These are phyloP conservation scores for Suillus variegatus DNA, from an alignment of 768 basidiomycete genomes.

Conservation along the genomic window DNA sequence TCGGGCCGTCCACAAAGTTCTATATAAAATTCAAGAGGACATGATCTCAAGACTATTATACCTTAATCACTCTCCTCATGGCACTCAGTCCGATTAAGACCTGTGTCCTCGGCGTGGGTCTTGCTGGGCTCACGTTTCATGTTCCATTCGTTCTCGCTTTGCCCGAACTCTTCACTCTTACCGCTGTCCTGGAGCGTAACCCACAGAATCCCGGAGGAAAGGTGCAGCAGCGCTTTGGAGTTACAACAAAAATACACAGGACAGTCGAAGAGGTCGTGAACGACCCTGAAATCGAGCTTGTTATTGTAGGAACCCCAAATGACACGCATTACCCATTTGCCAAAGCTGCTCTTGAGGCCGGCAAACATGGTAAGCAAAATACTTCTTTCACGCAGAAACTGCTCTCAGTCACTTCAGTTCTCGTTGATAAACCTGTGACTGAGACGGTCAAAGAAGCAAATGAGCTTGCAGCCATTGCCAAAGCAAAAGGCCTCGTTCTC, in stretches of 20 bases:
- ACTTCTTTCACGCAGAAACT: not conserved
- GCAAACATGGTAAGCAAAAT: constrained; percentile 62
- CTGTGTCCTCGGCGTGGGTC: constrained; percentile 76
- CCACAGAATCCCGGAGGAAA: constrained; percentile 62
- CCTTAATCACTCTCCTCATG: constrained; percentile 2
- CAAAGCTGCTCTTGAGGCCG: constrained; percentile 64
- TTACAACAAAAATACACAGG: constrained; percentile 56
- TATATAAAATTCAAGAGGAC: constrained; percentile 8
- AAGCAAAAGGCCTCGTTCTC: constrained; percentile 58
- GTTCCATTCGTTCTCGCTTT: constrained; percentile 75
- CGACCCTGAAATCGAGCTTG: constrained; percentile 65
- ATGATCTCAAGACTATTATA: not conserved
- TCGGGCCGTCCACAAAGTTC: constrained; percentile 9
- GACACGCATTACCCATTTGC: constrained; percentile 71
- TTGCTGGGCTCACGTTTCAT: constrained; percentile 79
- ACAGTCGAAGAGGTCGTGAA: constrained; percentile 60
- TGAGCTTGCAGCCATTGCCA: constrained; percentile 62
- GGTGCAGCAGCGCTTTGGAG: constrained; percentile 65
- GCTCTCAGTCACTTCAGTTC: constrained; percentile 42
- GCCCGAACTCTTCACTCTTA: constrained; percentile 67
- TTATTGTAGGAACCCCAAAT: constrained; percentile 73
- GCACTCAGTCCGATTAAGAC: constrained; percentile 54
- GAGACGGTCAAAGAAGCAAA: constrained; percentile 57
- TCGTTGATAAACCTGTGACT: constrained; percentile 81
- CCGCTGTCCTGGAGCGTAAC: constrained; percentile 76